Percentiles rank a stretch among this genome's conserved stretches.
phyloP scores from a whole-genome alignment of 1,284 basidiomycete species.

The Trichosporon coremiiforme region DNA sequence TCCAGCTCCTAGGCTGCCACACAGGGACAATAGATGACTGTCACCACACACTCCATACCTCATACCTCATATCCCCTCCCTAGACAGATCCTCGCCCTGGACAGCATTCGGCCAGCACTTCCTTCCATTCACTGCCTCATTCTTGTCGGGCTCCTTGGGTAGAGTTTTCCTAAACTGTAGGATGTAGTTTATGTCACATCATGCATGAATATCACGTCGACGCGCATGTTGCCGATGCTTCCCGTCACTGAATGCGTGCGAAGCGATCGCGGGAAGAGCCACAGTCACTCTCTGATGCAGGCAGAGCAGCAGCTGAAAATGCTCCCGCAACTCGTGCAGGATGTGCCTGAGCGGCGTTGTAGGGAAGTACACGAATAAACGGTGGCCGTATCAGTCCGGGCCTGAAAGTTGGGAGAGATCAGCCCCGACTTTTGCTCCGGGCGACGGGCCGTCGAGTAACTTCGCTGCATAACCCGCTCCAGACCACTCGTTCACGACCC shows the following conservation, averaged over 20 bases:
- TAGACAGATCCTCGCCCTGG: not conserved
- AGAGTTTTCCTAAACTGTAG: constrained; percentile 15
- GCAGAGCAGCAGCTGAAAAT: not conserved
- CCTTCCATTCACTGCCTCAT: not conserved
- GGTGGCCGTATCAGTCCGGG: constrained; percentile 2
- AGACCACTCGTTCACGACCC: not conserved
- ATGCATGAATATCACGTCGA: constrained; percentile 10
- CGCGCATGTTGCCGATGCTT: too few species aligned
- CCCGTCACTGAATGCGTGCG: too few species aligned
- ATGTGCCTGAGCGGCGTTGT: not conserved
- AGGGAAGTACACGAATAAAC: constrained; percentile 13
- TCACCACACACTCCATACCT: too few species aligned
- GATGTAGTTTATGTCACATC: constrained; percentile 20
- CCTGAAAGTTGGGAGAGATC: constrained; percentile 12
- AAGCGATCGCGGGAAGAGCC: too few species aligned
- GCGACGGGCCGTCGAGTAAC: not conserved
- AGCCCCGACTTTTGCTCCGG: constrained; percentile 14
- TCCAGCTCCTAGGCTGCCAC: constrained; percentile 1
- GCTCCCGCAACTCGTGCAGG: not conserved
- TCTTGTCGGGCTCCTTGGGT: not conserved
- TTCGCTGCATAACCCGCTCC: not conserved
- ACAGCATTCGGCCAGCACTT: not conserved
- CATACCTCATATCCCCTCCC: not conserved
- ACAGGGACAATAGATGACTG: too few species aligned
- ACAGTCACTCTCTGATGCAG: too few species aligned